These are phyloP conservation scores for Sphagnum contortum DNA, from an alignment of 225 moss, liverwort and hornwort species.

Conservation along the genomic window DNA sequence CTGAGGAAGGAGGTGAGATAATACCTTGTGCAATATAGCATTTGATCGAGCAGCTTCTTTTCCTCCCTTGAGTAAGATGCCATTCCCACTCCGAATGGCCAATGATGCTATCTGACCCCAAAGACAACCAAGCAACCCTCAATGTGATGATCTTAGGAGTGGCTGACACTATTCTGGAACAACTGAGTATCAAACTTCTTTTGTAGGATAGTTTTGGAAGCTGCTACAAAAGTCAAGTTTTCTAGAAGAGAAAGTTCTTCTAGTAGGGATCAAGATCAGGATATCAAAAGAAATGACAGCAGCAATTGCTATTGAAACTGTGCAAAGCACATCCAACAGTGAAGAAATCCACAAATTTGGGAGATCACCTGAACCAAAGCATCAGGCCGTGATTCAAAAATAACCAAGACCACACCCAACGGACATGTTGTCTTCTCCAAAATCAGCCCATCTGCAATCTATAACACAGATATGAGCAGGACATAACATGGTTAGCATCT, in stretches of 20 bases:
- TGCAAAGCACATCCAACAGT: too few species aligned
- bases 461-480: background rate
- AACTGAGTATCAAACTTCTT: background rate
- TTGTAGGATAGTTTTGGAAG: too few species aligned
- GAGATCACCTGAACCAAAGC: slow-evolving; percentile 74
- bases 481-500: too few species aligned
- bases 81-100: slow-evolving; percentile 88
- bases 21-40: slow-evolving; percentile 81
- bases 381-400: slow-evolving; percentile 96
- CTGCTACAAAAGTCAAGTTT: too few species aligned
- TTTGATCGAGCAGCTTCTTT: slow-evolving; percentile 89
- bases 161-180: background rate
- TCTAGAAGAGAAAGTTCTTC: too few species aligned
- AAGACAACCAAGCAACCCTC: slow-evolving; percentile 2
- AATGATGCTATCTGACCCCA: slow-evolving; percentile 76
- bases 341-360: background rate
- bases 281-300: too few species aligned
- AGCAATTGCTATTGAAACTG: too few species aligned
- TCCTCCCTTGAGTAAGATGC: slow-evolving; percentile 85
- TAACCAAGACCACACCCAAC: slow-evolving; percentile 81
- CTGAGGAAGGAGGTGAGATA: too few species aligned
- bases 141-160: background rate
- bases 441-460: slow-evolving; percentile 74
- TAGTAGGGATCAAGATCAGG: too few species aligned
- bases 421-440: slow-evolving; percentile 83